Base-by-base conservation (phyloP, 495 filamentous ascomycete genomes). In the Xylaria flabelliformis region DNA sequence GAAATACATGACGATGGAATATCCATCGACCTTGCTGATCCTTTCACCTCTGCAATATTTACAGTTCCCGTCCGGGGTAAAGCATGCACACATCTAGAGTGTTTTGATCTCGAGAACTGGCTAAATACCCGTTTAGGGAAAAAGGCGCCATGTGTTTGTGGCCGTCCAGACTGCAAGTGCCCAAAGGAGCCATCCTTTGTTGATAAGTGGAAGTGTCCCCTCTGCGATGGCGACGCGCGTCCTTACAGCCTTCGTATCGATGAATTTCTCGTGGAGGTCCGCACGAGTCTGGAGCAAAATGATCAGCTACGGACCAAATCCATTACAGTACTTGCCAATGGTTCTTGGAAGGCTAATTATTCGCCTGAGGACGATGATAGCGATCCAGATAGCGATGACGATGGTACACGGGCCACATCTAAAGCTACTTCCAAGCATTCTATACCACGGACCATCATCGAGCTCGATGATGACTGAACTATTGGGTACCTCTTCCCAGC, bases 81-180 rank as follows among this genome's bases (percentile, higher is more conserved):
- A 8, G 59, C 56, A 19, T 89, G 87, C 78, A 81, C 81, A 8
- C 95, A 98, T 78, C 81, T 89, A 46, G 93, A 97, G 80, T 97
- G 93, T 78, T 97, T 98, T 77, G 95, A 98, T 78, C 90, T 96
- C 29, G 88, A 93, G 34, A 94, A 88, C 0, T 97, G 92, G 82
- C 85, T 98, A 15, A 76, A 82, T 17, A 94, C 92, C 0, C 87
- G 91, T 0, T 82, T 80, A 42, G 69, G 77, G 42, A 87, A 80
- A 77, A 81, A 79, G 72, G 82, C 51, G 17, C 0, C 78, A 69
- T 75, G 74, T 70, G 82, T 76, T 56, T 86, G 75, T 46, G 50
- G 62, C 7, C 74, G 77, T 55, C 69, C 72, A 0, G 39, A 64
- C 3, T 85, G 82, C 65, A 72, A 67, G 2, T 85, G 83, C 67